Percentiles rank a stretch among this genome's conserved stretches.
phyloP scores from a whole-genome alignment of 306 rosid species.

The Medicago arabica region DNA sequence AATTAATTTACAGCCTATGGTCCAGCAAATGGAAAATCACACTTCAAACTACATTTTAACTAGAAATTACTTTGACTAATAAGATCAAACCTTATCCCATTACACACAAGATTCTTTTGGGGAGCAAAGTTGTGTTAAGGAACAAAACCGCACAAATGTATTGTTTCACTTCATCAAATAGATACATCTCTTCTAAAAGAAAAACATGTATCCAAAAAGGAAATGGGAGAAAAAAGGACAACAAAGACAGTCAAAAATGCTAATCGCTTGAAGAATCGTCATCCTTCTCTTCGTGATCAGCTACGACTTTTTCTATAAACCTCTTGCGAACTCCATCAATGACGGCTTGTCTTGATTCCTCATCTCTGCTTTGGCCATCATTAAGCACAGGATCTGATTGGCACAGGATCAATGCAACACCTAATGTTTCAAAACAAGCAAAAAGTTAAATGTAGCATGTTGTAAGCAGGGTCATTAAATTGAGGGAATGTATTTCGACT shows the following conservation, averaged over 20 bases:
- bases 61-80: background rate
- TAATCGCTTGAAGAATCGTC: slow-evolving; percentile 89
- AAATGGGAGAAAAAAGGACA: background rate
- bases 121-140: background rate
- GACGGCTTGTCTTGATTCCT: slow-evolving; percentile 70
- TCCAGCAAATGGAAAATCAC: background rate
- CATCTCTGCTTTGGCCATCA: slow-evolving; percentile 73
- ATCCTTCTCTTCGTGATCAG: slow-evolving; percentile 73
- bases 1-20: background rate
- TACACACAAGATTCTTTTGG: background rate
- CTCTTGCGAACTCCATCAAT: slow-evolving; percentile 79
- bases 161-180: slow-evolving; percentile 21
- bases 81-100: background rate
- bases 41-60: slow-evolving; percentile 8
- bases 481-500: background rate
- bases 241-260: slow-evolving; percentile 26
- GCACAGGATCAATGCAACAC: slow-evolving; percentile 91
- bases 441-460: background rate
- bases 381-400: slow-evolving; percentile 88
- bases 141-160: slow-evolving; percentile 34
- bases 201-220: background rate
- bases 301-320: slow-evolving; percentile 78
- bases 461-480: background rate
- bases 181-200: slow-evolving; percentile 6
- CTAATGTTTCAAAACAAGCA: slow-evolving; percentile 50